Base-by-base conservation (phyloP, 768 basidiomycete species). In the Pleurotus platypus region DNA sequence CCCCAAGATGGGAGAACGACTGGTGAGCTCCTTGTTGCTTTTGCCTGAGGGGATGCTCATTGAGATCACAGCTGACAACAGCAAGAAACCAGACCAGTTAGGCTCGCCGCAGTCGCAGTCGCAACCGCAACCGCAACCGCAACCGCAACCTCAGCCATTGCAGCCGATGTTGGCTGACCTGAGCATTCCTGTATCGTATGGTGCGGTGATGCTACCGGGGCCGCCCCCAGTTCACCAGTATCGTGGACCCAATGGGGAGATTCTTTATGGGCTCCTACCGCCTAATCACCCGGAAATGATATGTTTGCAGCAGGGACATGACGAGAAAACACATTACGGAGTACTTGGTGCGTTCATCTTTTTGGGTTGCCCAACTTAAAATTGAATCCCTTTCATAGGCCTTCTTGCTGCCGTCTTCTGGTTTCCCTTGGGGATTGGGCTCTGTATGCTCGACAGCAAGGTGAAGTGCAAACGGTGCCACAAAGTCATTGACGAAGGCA, bases 251-350 rank as follows among this genome's bases (percentile, higher is more conserved):
- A 22, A 16, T 12, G 51, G 51, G 6, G 51, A 54, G 13, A 42
- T 54, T 7, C 15, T 54, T 4, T 54, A 40, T 13, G 51, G 91
- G 0, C 68, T 86, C 2, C 74, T 90, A 2, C 87, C 91, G 0
- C 92, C 92, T 1, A 76, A 81, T 58, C 87, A 93, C 65, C 92
- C 90, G 0, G 84, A 90, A 70, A 93, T 92, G 91, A 63, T 89
- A 26, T 94, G 92, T 64, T 69, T 93, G n/a, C 92, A 92, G 67
- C 67, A 80, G 9, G 71, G 70, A n/a, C 92, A 94, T 66, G 65
- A 84, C 11, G 72, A 78, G 3, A 71, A 83, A 37, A 82, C 86
- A 18, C 82, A 76, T 46, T 94, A 78, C 64, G 89, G 92, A 2
- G 57, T 91, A 3, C 76, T 92, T 6, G 91, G 89, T 85, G 66